phyloP scores from a whole-genome alignment of 306 rosid genomes.

The Citrullus colocynthis region DNA sequence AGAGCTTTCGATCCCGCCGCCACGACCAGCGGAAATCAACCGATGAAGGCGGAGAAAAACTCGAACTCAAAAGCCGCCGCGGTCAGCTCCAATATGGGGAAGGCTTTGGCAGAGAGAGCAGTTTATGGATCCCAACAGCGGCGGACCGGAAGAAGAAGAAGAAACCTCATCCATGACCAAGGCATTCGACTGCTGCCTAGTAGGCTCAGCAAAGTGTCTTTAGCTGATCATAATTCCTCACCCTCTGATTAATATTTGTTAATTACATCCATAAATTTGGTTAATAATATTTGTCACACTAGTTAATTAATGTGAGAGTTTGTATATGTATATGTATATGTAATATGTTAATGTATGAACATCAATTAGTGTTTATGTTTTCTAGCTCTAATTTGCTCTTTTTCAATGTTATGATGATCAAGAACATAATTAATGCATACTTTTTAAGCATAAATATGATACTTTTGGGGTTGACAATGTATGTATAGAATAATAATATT shows the following conservation, averaged over 20 bases:
- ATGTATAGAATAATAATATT: too few species aligned
- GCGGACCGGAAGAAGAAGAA: slow-evolving; percentile 24
- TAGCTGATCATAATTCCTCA: slow-evolving; percentile 38
- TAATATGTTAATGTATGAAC: too few species aligned
- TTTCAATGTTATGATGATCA: too few species aligned
- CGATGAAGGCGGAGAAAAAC: slow-evolving; percentile 21
- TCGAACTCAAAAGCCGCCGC: slow-evolving; percentile 17
- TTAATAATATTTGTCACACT: background rate
- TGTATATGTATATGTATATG: background rate
- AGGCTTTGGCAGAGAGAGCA: slow-evolving; percentile 58
- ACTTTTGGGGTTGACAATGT: too few species aligned
- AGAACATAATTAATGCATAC: too few species aligned
- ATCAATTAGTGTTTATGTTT: too few species aligned
- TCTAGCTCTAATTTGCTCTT: too few species aligned
- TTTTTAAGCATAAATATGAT: too few species aligned
- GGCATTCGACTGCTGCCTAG: slow-evolving; percentile 39
- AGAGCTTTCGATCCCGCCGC: slow-evolving; percentile 14
- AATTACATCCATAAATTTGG: background rate
- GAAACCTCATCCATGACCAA: background rate
- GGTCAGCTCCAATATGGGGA: slow-evolving; percentile 25
- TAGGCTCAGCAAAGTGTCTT: slow-evolving; percentile 63
- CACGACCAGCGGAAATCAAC: slow-evolving; percentile 11
- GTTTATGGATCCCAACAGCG: slow-evolving; percentile 36
- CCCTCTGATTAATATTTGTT: background rate
- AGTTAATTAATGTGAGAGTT: background rate